Conservation (phyloP, 352 stramenopile genomes). For the Globisporangium cystogenes region DNA sequence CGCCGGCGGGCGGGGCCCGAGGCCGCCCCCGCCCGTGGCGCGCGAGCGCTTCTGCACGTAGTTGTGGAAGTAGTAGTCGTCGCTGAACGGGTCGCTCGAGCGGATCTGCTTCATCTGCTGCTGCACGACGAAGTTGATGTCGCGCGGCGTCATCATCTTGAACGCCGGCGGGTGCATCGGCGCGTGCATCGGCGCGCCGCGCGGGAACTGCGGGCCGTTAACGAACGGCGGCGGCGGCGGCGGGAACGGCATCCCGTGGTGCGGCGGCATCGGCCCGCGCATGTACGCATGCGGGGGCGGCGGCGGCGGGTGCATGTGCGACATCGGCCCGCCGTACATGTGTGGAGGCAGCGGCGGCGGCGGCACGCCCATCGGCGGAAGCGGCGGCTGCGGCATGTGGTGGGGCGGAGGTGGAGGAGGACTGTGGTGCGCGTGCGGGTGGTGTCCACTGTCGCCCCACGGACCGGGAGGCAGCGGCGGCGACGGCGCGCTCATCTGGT, state of each 20-base stretch:
- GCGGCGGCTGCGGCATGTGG: slow-evolving; percentile 10
- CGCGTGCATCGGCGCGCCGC: too few relatives aligned
- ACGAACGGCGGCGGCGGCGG: slow-evolving; percentile 13
- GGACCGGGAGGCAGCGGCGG: slow-evolving; percentile 16
- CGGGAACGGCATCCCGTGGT: slow-evolving; percentile 28
- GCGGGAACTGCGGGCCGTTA: slow-evolving; percentile 17
- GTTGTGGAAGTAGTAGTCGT: slow-evolving; percentile 89
- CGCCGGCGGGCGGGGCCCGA: slow-evolving; percentile 20
- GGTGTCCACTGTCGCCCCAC: slow-evolving; percentile 25
- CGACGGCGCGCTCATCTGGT: not conserved
- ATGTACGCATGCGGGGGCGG: slow-evolving; percentile 30
- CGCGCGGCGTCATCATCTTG: slow-evolving; percentile 83
- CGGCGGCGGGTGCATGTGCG: slow-evolving; percentile 28
- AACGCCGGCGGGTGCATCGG: slow-evolving; percentile 44
- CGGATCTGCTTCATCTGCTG: slow-evolving; percentile 84
- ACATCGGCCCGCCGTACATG: slow-evolving; percentile 15
- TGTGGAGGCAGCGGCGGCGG: too few relatives aligned
- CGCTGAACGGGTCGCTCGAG: slow-evolving; percentile 83
- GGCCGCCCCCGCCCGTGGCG: slow-evolving; percentile 9
- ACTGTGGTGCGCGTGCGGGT: slow-evolving; percentile 6
- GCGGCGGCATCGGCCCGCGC: slow-evolving; percentile 22
- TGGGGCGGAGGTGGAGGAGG: not conserved
- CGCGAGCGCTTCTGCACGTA: slow-evolving; percentile 73
- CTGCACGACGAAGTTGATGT: slow-evolving; percentile 84
- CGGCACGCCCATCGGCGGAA: slow-evolving; percentile 14